Evolutionary conservation across 306 rosid genomes (phyloP).

Genomic region (Rubus parviflorus): DNA sequence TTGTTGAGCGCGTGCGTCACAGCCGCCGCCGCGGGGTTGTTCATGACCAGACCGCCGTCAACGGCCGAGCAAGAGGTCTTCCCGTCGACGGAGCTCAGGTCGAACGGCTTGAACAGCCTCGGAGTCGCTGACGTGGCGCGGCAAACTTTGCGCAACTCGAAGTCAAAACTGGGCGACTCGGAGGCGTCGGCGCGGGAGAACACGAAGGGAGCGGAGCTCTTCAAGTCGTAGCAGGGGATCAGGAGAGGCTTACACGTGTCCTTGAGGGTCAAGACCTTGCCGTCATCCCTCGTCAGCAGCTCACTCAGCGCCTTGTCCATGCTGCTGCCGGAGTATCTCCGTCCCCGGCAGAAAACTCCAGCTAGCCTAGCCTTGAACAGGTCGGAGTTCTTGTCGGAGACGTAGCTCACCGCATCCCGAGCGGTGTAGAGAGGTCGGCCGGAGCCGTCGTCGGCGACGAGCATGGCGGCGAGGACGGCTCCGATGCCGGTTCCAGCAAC

Average conservation of each 20-base stretch:
- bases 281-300: conserved; percentile 52
- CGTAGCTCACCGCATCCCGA: conserved; percentile 50
- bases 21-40: conserved; percentile 92
- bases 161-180: conserved; percentile 87
- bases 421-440: conserved; percentile 80
- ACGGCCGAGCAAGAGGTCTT: conserved; percentile 80
- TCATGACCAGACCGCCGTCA: conserved; percentile 95
- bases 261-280: conserved; percentile 56
- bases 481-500: conserved; percentile 86
- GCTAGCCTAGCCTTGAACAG: conserved; percentile 40
- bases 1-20: conserved; percentile 92
- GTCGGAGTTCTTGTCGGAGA: conserved; percentile 43
- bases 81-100: conserved; percentile 73
- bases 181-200: conserved; percentile 93
- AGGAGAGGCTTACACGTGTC: conserved; percentile 89
- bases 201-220: conserved; percentile 92
- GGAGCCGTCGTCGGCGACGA: conserved; percentile 61
- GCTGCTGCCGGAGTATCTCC: conserved; percentile 55
- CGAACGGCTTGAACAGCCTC: conserved; percentile 66
- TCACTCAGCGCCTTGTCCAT: conserved; percentile 70
- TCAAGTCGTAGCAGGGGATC: conserved; percentile 90
- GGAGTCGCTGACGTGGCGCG: conserved; percentile 95
- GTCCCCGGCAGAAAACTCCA: conserved; percentile 49
- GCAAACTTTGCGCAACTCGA: conserved; percentile 92
- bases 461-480: conserved; percentile 76